Percentiles rank a stretch among this genome's conserved stretches.
phyloP scores from a whole-genome alignment of 306 rosid species.

The Acacia melanoxylon region DNA sequence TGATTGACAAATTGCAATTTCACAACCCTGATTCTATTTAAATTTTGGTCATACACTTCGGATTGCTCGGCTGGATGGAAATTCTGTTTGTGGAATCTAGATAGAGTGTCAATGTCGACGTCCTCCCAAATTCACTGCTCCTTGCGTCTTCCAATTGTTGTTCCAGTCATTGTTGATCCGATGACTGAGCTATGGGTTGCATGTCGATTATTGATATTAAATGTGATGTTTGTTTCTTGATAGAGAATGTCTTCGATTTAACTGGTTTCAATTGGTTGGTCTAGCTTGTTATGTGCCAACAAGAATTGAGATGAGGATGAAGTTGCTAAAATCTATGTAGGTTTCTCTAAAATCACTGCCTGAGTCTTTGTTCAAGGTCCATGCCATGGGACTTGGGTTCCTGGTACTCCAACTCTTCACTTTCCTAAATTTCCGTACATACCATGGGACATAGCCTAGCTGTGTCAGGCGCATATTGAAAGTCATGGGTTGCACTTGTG shows the following conservation, averaged over 20 bases:
- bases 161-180: conserved; percentile 15
- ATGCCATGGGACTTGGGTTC: not conserved
- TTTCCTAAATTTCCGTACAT: not conserved
- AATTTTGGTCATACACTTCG: not conserved
- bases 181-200: conserved; percentile 12
- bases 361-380: not conserved
- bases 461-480: not conserved
- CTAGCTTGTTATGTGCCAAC: not conserved
- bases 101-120: not conserved
- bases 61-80: not conserved
- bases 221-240: conserved; percentile 13
- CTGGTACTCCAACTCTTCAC: not conserved
- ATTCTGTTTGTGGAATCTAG: conserved; percentile 7
- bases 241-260: conserved; percentile 3
- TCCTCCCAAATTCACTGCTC: conserved; percentile 4
- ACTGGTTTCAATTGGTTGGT: not conserved
- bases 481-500: not conserved
- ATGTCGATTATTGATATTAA: not conserved
- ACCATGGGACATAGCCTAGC: not conserved
- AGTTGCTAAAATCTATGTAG: not conserved
- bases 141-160: conserved; percentile 1
- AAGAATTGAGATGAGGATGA: conserved; percentile 6
- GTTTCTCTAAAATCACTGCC: conserved; percentile 6
- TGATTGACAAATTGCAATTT: conserved; percentile 2
- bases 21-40: conserved; percentile 3